Percentiles rank a stretch among this genome's conserved stretches.
Conservation (phyloP, 805 yeast genomes). For the Saccharomycopsis synnaedendra region DNA sequence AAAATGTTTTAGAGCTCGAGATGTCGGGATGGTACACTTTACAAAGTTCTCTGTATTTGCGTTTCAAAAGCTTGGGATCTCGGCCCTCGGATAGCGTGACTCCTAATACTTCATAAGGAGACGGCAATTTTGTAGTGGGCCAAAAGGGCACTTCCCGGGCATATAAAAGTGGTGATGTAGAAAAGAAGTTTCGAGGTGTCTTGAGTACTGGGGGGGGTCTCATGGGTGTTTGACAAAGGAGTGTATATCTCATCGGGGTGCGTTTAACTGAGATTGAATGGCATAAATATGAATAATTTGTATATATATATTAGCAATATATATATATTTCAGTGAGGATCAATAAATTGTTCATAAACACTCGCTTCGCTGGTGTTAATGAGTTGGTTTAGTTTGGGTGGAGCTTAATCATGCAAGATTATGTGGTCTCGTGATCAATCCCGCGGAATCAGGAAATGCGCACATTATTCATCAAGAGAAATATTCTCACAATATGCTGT, state of each 20-base stretch:
- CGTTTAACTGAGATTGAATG: too few relatives aligned
- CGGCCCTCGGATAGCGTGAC: conserved; percentile 18
- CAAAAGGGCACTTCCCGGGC: conserved; percentile 16
- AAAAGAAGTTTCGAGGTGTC: background rate
- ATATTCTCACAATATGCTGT: background rate
- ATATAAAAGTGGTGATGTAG: background rate
- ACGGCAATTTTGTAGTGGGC: conserved; percentile 28
- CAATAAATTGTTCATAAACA: too few relatives aligned
- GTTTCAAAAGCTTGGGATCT: conserved; percentile 23
- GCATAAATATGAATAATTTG: too few relatives aligned
- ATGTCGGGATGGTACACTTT: conserved; percentile 49
- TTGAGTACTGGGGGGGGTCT: too few relatives aligned
- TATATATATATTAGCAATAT: too few relatives aligned
- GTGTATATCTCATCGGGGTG: too few relatives aligned
- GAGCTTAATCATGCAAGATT: background rate
- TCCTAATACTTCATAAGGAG: conserved; percentile 39
- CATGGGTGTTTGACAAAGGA: too few relatives aligned
- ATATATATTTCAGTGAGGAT: too few relatives aligned
- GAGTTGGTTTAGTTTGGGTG: too few relatives aligned
- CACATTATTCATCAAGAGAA: background rate
- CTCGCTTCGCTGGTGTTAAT: too few relatives aligned
- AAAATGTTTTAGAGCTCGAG: background rate
- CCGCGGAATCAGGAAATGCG: background rate
- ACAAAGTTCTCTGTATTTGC: conserved; percentile 34
- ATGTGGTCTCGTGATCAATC: background rate